Base-by-base conservation (phyloP, 345 rosid genomes). In the Rhodomyrtus tomentosa region DNA sequence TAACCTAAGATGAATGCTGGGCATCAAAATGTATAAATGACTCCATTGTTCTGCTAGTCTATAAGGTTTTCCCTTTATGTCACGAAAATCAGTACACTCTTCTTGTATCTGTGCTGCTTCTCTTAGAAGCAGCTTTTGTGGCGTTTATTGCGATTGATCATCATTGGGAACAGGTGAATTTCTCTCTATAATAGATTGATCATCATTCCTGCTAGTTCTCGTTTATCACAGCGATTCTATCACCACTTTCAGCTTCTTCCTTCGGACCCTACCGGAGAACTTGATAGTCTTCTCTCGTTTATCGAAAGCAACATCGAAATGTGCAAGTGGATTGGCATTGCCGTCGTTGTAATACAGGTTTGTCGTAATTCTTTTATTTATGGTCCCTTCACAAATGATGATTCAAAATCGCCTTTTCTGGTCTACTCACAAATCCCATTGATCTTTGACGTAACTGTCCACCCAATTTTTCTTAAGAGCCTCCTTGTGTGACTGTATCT, bases 221-320 rank as follows among this genome's bases (percentile, higher is more conserved):
- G 21, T 45, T 29, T 55, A 20, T 27, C 58, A 51, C 13, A 1
- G 56, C 0, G 7, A 3, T 68, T 68, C 79, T 20, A 32, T 68
- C 6, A 68, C 25, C 45, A 42, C 79, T 55, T 29, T 56, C 92
- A 96, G 99, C 95, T 92, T 92, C 94, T 96, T 87, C 99, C 98
- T 25, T 89, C 85, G 80, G 99, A 96, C 89, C 93, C 98, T 85
- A 95, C 98, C 79, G 98, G 98, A 86, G 98, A 94, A 86, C 93
- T 96, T 87, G 88, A 90, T 81, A 93, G 89, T 87, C 91, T 96
- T 86, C 90, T 90, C 29, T 89, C 91, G 45, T 94, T 96, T 88
- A 84, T 95, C 53, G 95, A 94, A 86, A 90, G 90, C 48, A 94
- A 96, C 90, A 86, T 87, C 32, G 94, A 90, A 85, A 89, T 94